phyloP scores from a whole-genome alignment of 139 green algal species.

The Chlorella sp. region DNA sequence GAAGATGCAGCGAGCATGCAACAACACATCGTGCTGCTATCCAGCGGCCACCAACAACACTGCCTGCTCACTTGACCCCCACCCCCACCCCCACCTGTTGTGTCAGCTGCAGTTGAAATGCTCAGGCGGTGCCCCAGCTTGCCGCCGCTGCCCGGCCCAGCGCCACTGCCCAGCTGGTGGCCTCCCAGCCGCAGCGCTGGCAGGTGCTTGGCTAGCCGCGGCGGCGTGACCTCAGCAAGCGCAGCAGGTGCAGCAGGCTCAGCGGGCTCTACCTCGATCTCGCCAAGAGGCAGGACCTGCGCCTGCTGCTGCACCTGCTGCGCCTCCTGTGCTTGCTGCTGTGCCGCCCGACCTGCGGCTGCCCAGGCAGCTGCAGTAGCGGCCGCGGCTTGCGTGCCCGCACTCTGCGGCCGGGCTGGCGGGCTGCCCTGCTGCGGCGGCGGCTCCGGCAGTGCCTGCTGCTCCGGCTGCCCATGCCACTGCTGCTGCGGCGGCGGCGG shows the following conservation, averaged over 20 bases:
- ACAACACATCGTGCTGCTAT: no score
- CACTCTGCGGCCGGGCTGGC: neutral
- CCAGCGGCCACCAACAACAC: no score
- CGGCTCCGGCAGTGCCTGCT: neutral
- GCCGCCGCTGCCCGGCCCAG: neutral
- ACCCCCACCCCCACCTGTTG: neutral
- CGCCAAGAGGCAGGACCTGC: no score
- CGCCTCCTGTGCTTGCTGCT: neutral
- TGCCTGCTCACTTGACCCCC: no score
- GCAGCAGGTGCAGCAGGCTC: neutral
- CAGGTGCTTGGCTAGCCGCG: no score
- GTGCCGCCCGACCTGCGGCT: neutral
- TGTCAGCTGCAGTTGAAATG: slow-evolving; percentile 8
- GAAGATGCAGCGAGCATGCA: no score
- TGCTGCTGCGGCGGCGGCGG: slow-evolving; percentile 15
- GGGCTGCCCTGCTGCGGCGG: slow-evolving; percentile 14
- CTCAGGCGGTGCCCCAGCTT: neutral
- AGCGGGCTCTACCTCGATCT: no score
- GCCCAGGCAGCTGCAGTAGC: neutral
- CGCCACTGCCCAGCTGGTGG: neutral
- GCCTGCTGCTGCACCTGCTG: neutral
- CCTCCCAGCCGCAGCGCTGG: no score
- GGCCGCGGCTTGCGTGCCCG: neutral
- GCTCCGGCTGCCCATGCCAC: neutral
- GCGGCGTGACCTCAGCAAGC: neutral